A percentile compares a stretch with the other conserved stretches of the same genome.
These are phyloP conservation scores for Spergularia bocconei DNA, from an alignment of 148 eudicot genomes.

Conservation along the genomic window DNA sequence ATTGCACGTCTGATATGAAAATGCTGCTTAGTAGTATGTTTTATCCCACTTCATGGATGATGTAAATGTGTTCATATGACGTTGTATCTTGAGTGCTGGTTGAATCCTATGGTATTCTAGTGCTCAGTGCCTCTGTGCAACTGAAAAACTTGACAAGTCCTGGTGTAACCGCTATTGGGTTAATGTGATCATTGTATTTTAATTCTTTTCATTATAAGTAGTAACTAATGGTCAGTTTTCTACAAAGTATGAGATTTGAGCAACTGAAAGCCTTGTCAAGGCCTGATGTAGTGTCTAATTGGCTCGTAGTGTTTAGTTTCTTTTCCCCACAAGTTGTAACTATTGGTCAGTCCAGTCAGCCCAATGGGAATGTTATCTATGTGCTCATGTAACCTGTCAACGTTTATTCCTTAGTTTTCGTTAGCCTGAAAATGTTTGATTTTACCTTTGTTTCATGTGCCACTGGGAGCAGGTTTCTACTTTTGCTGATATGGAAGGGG, in stretches of 20 bases:
- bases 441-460: constrained; percentile 1
- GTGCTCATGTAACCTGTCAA: not conserved
- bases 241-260: no score
- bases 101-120: not conserved
- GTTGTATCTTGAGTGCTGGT: not conserved
- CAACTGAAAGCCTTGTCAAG: no score
- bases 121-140: no score
- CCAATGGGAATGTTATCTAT: not conserved
- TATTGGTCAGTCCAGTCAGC: not conserved
- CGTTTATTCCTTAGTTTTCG: not conserved
- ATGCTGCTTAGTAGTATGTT: no score
- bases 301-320: no score
- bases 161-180: not conserved
- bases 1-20: no score
- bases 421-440: not conserved
- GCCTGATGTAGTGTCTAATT: no score
- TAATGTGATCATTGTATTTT: no score
- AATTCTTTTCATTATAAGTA: not conserved
- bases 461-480: constrained; percentile 69
- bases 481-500: constrained; percentile 99
- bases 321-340: not conserved
- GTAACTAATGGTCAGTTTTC: not conserved
- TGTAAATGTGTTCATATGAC: no score
- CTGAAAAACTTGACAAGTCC: not conserved
- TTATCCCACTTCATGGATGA: no score